phyloP scores from a whole-genome alignment of 805 yeast genomes.

The Wickerhamomyces canadensis region DNA sequence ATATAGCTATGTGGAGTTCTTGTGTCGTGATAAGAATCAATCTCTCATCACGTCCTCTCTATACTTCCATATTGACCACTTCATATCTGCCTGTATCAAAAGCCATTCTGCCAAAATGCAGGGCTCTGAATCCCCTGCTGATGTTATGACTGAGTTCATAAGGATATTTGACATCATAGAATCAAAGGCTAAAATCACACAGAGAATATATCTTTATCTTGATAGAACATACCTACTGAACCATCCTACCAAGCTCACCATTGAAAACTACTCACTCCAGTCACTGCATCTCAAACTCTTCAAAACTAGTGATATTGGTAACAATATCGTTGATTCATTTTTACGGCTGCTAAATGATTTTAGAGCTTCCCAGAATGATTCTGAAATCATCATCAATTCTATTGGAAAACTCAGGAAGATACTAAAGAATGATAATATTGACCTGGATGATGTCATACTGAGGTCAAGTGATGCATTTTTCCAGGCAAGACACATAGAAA shows the following conservation, averaged over 20 bases:
- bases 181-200: slow-evolving; percentile 6
- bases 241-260: slow-evolving; percentile 20
- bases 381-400: background rate
- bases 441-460: background rate
- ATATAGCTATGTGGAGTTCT: slow-evolving; percentile 22
- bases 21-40: slow-evolving; percentile 19
- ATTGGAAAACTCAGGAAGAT: background rate
- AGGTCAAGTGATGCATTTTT: background rate
- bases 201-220: slow-evolving; percentile 15
- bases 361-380: slow-evolving; percentile 1
- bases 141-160: slow-evolving; percentile 5
- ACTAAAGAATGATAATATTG: background rate
- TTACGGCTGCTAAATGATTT: slow-evolving; percentile 1
- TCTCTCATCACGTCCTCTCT: slow-evolving; percentile 12
- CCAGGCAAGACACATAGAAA: background rate
- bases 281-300: background rate
- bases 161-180: slow-evolving; percentile 4
- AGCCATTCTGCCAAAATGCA: background rate
- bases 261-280: slow-evolving; percentile 4
- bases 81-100: slow-evolving; percentile 1
- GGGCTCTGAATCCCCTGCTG: no score
- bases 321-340: slow-evolving; percentile 4
- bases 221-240: slow-evolving; percentile 22
- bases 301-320: slow-evolving; percentile 3
- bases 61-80: slow-evolving; percentile 5